Conservation (phyloP, 148 eudicot species). For the Dianthus caryophyllus region DNA sequence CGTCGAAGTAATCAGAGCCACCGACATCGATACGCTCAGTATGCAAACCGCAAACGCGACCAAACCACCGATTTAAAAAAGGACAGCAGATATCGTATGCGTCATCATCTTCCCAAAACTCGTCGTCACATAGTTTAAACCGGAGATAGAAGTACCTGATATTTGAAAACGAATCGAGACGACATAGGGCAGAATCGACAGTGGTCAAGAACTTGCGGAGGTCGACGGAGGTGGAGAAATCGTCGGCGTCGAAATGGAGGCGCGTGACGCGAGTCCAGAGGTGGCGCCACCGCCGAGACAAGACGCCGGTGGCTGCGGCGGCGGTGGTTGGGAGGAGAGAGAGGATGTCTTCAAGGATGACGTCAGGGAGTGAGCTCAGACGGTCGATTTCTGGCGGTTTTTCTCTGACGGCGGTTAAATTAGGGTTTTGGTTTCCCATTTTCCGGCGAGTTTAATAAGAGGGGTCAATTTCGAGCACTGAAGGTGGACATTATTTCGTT, state of each 20-base stretch:
- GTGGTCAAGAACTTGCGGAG: not conserved
- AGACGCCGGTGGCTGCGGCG: constrained; percentile 6
- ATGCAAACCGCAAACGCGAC: not conserved
- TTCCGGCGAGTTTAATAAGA: too few species aligned
- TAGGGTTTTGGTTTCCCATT: too few species aligned
- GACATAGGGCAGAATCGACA: too few species aligned
- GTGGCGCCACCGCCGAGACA: constrained; percentile 10
- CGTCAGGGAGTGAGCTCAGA: constrained; percentile 7
- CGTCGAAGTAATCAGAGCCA: too few species aligned
- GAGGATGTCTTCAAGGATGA: not conserved
- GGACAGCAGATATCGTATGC: not conserved
- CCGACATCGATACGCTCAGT: not conserved
- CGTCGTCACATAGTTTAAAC: too few species aligned
- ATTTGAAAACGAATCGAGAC: too few species aligned
- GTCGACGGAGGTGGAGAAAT: not conserved
- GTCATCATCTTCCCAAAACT: too few species aligned
- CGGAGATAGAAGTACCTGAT: too few species aligned
- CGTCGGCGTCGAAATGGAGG: not conserved
- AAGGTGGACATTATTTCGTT: too few species aligned
- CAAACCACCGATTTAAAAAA: not conserved
- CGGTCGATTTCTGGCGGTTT: not conserved
- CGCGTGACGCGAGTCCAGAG: constrained; percentile 5
- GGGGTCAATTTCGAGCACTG: too few species aligned
- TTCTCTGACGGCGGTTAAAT: too few species aligned
- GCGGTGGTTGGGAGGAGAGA: constrained; percentile 1